These are phyloP conservation scores for Hypomontagnella submonticulosa DNA, from an alignment of 495 filamentous ascomycete species.

Conservation along the genomic window DNA sequence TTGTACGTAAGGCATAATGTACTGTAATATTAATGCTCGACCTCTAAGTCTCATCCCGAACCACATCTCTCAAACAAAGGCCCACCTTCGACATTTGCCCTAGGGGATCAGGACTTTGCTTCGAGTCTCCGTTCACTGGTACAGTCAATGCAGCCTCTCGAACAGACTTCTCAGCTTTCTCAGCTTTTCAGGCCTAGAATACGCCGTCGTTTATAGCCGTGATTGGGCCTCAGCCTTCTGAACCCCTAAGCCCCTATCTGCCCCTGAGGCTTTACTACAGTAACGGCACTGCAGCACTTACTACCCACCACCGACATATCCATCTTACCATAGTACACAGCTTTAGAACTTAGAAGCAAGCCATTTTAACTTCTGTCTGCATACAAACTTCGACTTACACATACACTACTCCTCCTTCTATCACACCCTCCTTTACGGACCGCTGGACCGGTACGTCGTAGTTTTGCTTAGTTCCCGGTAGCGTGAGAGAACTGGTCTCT, in stretches of 20 bases:
- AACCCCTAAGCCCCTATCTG: slow-evolving; percentile 2
- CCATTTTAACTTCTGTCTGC: too few species aligned
- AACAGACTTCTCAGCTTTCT: slow-evolving; percentile 12
- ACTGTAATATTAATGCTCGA: too few species aligned
- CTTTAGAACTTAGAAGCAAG: too few species aligned
- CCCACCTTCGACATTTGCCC: too few species aligned
- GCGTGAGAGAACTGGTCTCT: slow-evolving; percentile 23
- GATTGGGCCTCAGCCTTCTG: slow-evolving; percentile 29
- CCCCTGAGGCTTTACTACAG: slow-evolving; percentile 14
- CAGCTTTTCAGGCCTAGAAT: slow-evolving; percentile 12
- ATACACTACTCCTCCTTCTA: not conserved
- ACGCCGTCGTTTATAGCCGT: slow-evolving; percentile 18
- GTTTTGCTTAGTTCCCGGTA: slow-evolving; percentile 2
- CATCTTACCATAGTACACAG: too few species aligned
- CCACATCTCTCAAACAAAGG: too few species aligned
- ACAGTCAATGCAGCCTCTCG: slow-evolving; percentile 18
- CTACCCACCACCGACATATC: not conserved
- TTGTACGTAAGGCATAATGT: too few species aligned
- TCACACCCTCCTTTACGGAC: too few species aligned
- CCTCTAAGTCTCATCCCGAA: too few species aligned
- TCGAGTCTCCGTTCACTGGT: slow-evolving; percentile 3
- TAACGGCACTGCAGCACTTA: slow-evolving; percentile 3
- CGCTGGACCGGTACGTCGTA: not conserved
- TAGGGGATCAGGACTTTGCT: slow-evolving; percentile 11
- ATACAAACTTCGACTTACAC: too few species aligned